Base-by-base conservation (phyloP, 73 alveolate species). In the Diophrys appendiculata region DNA sequence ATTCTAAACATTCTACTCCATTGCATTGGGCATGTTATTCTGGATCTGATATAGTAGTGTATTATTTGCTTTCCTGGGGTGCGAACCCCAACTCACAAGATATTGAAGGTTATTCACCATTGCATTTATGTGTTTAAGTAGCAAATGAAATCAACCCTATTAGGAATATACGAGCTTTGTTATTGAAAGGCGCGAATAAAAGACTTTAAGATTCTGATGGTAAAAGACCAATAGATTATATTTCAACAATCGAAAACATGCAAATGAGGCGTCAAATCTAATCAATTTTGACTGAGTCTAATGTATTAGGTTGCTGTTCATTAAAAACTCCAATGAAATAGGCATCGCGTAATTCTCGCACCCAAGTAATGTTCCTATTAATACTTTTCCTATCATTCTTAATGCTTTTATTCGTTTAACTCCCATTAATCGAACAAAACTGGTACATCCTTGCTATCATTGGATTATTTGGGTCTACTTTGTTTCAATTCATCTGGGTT, bases 21-120 rank as follows among this genome's bases (percentile, higher is more conserved):
- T 83, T 94, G 8, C 98, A 94, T 79, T 91, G 94, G 96, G 97
- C 97, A 25, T 77, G 90, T 26, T 91, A 77, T 76, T 82, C 81
- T 69, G 91, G 95, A 28, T 76, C 95, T 69, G 93, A 87, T 34
- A 71, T 77, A 31, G 90, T 91, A 29, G 89, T 92, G n/a, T 80
- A 84, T 75, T 84, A 82, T 69, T 68, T 95, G 23, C 68, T 95
- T 28, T 71, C 90, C 75, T 86, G 94, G 92, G 91, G 92, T 29
- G 80, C 92, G 11, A 80, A 84, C 56, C 78, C 89, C 0, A 84
- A 92, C 76, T 86, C 75, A 13, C 43, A 81, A 54, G 92, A 95
- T 77, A 77, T 77, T 0, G 88, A 80, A 28, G 98, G 99, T 1
- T 83, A 73, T 52, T 92, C 98, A 13, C 96, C 99, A 53, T 84